Percentiles rank a stretch among this genome's conserved stretches.
phyloP scores from a whole-genome alignment of 345 rosid species.

The Cochlearia excelsa region DNA sequence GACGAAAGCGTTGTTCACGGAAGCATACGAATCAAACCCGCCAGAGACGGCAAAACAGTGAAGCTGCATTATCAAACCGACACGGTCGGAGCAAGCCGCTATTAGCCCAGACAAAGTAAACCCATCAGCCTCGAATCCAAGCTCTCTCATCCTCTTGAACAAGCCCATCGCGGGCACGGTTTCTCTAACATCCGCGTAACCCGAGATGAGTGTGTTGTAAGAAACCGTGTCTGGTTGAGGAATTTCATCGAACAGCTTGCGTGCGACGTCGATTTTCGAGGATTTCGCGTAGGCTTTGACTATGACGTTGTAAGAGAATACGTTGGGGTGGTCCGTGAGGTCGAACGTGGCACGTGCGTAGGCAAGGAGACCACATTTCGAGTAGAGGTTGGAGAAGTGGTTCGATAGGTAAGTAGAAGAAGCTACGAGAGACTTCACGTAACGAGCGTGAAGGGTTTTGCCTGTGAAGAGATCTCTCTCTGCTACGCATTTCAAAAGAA shows the following conservation, averaged over 20 bases:
- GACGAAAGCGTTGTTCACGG: conserved; percentile 72
- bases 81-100: conserved; percentile 49
- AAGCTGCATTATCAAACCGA: conserved; percentile 55
- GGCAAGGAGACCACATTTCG: conserved; percentile 60
- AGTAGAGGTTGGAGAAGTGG: conserved; percentile 83
- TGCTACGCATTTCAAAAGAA: conserved; percentile 52
- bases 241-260: conserved; percentile 69
- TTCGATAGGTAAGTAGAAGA: conserved; percentile 82
- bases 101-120: conserved; percentile 75
- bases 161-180: conserved; percentile 43
- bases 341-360: conserved; percentile 53
- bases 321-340: conserved; percentile 49
- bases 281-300: conserved; percentile 48
- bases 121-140: conserved; percentile 59
- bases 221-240: conserved; percentile 78
- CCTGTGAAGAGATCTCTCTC: conserved; percentile 55
- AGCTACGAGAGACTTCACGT: conserved; percentile 61
- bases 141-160: conserved; percentile 55
- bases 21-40: conserved; percentile 63
- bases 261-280: conserved; percentile 49
- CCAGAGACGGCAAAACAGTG: conserved; percentile 55
- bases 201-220: conserved; percentile 71
- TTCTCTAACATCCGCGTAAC: conserved; percentile 61
- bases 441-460: conserved; percentile 66
- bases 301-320: conserved; percentile 78